Conservation (phyloP, 257 asterid genomes). For the Ilex asprella region DNA sequence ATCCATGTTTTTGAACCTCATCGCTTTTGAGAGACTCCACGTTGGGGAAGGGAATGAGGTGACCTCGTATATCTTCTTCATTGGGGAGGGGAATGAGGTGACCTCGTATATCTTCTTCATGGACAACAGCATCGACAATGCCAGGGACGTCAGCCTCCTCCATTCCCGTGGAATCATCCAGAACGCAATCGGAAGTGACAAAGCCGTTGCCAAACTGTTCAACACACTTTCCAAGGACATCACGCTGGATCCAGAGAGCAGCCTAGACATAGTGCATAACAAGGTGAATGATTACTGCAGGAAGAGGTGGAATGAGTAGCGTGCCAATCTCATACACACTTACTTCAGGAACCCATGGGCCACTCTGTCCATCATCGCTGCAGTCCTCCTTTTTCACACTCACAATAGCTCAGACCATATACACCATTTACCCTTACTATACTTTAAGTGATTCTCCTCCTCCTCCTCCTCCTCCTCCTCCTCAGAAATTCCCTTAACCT, state of each 20-base stretch:
- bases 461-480: too few relatives aligned
- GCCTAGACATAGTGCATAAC: slow-evolving; percentile 23
- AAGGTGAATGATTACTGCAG: slow-evolving; percentile 37
- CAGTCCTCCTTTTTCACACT: slow-evolving; percentile 41
- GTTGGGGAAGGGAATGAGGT: slow-evolving; percentile 7
- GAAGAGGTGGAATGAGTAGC: slow-evolving; percentile 29
- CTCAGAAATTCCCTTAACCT: too few relatives aligned
- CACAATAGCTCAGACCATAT: slow-evolving; percentile 40
- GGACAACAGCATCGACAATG: slow-evolving; percentile 45
- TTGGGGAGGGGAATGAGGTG: slow-evolving; percentile 11
- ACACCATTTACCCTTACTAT: slow-evolving; percentile 21
- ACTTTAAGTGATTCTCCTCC: too few relatives aligned
- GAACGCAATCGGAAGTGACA: slow-evolving; percentile 48
- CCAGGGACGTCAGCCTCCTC: slow-evolving; percentile 42
- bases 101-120: slow-evolving; percentile 49
- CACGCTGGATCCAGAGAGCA: slow-evolving; percentile 35
- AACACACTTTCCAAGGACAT: slow-evolving; percentile 46
- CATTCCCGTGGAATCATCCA: slow-evolving; percentile 37
- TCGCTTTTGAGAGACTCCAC: neutral
- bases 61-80: slow-evolving; percentile 46
- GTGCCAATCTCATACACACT: slow-evolving; percentile 42
- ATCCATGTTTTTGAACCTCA: neutral
- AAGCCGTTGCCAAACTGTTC: slow-evolving; percentile 45
- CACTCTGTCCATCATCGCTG: slow-evolving; percentile 37
- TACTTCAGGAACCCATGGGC: slow-evolving; percentile 67